Evolutionary conservation across 495 filamentous ascomycete genomes (phyloP), one percentile per base, ranked within the genome.

Genomic region (Hyaloscypha bicolor): DNA sequence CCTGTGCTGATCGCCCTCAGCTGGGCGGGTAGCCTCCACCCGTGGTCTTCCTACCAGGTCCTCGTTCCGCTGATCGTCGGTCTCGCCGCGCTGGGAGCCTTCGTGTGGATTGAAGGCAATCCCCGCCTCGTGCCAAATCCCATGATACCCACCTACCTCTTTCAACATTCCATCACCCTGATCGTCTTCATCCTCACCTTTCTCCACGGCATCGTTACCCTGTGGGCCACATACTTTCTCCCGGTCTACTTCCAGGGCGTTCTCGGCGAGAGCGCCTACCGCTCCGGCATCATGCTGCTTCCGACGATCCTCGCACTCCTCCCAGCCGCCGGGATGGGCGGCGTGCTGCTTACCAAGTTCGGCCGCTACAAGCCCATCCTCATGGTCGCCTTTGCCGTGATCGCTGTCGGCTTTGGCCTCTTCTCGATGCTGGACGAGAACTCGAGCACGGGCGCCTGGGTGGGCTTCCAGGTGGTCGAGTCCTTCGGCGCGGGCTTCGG

Each of bases 401-500:
- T 81, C 42, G 67, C 77, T 2, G 35, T 83, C 22, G 79, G 80
- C 1, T 67, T 82, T 55, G 78, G 85, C 0, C 72, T 84, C 25
- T 79, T 83, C 71, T 72, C 75, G 32, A 55, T 79, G 8, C 72
- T 83, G 2, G 62, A 75, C 37, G 32, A 55, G 2, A 33, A 73
- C 48, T 77, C 76, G 0, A 58, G 53, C 1, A 68, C 69, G 4
- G 77, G 60, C 0, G 42, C 63, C 1, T 79, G 75, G 75, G 86
- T 89, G 48, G 87, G 87, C 19, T 91, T 86, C 72, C 86, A 91
- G 71, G 81, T 90, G 56, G 62, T 93, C 29, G 83, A 80, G 48
- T 90, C 90, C 42, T 25, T 25, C 25, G 25, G 25, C 25, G 79
- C 88, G 8, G 91, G 90, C 8, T 71, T 90, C 9, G 91, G 91